Conservation (phyloP, 1,284 basidiomycete genomes). For the Ganoderma resinaceum region DNA sequence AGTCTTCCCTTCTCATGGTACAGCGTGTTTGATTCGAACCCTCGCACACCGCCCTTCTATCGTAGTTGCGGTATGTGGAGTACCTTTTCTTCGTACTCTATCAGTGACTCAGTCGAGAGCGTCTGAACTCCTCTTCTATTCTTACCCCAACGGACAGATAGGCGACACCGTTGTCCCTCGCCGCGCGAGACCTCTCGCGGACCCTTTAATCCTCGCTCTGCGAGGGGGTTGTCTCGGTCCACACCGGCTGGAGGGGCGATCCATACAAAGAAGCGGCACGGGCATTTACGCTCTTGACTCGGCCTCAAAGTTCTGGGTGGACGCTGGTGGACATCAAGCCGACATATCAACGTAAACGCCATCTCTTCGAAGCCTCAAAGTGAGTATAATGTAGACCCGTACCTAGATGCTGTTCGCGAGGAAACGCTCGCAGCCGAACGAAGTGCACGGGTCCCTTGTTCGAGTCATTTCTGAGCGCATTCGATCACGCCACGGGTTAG, state of each 20-base stretch:
- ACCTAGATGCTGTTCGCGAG: not conserved
- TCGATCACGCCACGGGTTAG: not conserved
- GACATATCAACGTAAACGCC: not conserved
- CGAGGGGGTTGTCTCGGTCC: too few species aligned
- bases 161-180: not conserved
- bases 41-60: too few species aligned
- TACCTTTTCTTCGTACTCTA: too few species aligned
- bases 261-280: too few species aligned
- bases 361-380: not conserved
- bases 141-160: not conserved
- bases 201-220: not conserved
- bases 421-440: not conserved
- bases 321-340: not conserved
- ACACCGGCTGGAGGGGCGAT: too few species aligned
- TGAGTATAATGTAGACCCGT: not conserved
- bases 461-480: not conserved
- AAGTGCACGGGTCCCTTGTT: not conserved
- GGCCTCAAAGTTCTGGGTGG: not conserved
- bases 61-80: too few species aligned
- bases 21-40: too few species aligned
- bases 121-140: not conserved
- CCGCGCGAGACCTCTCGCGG: not conserved
- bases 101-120: not conserved
- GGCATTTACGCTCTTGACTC: not conserved
- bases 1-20: too few species aligned